Evolutionary conservation across 352 stramenopile species (phyloP), one percentile per base, ranked within the genome.

Genomic region (Globisporangium nodosum): DNA sequence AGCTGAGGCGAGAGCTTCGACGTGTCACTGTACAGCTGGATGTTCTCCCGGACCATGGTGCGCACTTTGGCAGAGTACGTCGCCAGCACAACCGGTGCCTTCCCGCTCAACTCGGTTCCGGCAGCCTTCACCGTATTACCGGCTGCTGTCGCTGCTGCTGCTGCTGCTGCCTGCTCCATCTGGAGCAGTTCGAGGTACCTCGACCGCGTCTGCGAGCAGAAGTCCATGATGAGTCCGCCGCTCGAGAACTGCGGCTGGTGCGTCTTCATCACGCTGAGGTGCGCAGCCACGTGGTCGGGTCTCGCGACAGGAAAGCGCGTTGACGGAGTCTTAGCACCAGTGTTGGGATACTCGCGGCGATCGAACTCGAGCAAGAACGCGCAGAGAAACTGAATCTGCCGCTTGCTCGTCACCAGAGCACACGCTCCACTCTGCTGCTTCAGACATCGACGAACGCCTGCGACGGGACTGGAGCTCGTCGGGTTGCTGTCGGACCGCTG

Each of bases 321-420:
- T 31, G 49, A 5, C 30, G 31, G 31, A 8, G 30, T 8, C 31
- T 31, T 30, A 5, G 30, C 9, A 24, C 2, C 18, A 11, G 8
- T 6, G 8, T 18, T 3, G 27, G 31, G 50, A 21, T 47, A 47
- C 7, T 57, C 53, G 27, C 53, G 56, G 5, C 66, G 69, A 42
- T 77, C 69, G 42, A 69, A 71, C 42, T 77, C 71, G 12, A 70
- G 40, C 8, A 77, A 40, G 57, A 75, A 80, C 48, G 66, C 62
- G 53, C 65, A 74, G 3, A 79, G 49, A 49, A 74, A 74, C 53
- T 74, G 68, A 39, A 79, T 52, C 1, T 79, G 68, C 2, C 68
- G 69, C 53, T 79, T 74, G 12, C 31, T 72, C 0, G 57, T 58
- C 5, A 77, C 47, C 20, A 77, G 27, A 3, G 9, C 15, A 39